Percentiles rank a stretch among this genome's conserved stretches.
Conservation (phyloP, 2,329 filamentous ascomycete species). For the Colletotrichum lindemuthianum region DNA sequence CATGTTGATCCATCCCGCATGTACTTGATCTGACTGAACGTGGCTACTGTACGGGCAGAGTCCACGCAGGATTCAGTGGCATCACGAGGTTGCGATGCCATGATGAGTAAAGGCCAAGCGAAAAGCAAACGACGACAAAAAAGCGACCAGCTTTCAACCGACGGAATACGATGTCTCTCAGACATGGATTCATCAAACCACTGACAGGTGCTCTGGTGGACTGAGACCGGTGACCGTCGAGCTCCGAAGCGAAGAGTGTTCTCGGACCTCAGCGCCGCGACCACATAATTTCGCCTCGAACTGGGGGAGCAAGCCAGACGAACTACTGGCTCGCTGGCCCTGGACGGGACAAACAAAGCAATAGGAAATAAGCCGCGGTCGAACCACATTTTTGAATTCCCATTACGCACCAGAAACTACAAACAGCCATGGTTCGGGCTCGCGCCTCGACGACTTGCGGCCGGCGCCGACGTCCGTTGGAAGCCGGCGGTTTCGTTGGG, state of each 20-base stretch:
- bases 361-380: background rate
- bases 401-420: conserved; percentile 10
- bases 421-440: background rate
- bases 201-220: background rate
- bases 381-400: background rate
- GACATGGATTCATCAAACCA: too few species aligned
- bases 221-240: conserved; percentile 6
- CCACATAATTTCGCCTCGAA: conserved; percentile 2
- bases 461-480: conserved; percentile 28
- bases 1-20: too few species aligned
- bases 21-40: too few species aligned
- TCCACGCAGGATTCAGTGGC: too few species aligned
- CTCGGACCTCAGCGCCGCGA: background rate
- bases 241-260: background rate
- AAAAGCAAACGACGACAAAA: too few species aligned
- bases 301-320: background rate
- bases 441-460: background rate
- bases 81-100: too few species aligned
- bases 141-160: too few species aligned
- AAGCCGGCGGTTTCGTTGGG: conserved; percentile 6
- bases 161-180: too few species aligned
- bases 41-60: too few species aligned
- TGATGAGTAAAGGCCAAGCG: too few species aligned
- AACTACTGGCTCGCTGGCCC: background rate
- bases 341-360: background rate